Conservation (phyloP, 306 rosid species). For the Lagenaria siceraria region DNA sequence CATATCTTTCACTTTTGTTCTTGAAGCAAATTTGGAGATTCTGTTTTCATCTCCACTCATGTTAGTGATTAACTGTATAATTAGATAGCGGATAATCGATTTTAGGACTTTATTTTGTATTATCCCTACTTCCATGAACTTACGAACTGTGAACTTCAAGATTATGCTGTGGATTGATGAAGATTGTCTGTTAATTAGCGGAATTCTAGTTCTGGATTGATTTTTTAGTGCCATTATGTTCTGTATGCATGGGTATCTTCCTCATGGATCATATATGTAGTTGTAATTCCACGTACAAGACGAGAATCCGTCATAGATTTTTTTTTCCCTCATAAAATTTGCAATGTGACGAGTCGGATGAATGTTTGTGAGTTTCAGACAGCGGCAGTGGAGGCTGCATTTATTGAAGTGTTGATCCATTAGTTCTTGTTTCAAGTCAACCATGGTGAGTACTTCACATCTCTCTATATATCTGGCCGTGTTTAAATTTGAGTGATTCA, state of each 20-base stretch:
- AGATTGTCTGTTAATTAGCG: neutral
- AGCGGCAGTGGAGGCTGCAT: neutral
- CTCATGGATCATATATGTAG: neutral
- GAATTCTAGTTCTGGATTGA: neutral
- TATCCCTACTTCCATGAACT: neutral
- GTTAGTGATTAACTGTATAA: neutral
- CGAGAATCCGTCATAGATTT: neutral
- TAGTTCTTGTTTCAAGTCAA: neutral
- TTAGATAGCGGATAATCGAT: neutral
- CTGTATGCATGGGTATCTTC: neutral
- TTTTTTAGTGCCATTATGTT: neutral
- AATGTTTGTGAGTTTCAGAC: neutral
- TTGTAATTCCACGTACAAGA: neutral
- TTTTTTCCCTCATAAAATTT: neutral
- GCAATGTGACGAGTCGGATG: neutral
- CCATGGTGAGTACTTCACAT: conserved; percentile 1
- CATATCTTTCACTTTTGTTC: neutral
- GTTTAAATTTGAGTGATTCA: neutral
- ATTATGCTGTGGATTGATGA: neutral
- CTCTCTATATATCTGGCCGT: neutral
- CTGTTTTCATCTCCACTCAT: neutral
- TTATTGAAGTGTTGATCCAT: neutral
- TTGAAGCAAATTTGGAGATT: neutral
- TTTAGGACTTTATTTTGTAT: neutral
- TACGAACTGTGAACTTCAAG: neutral